Percentiles rank a stretch among this genome's conserved stretches.
Evolutionary conservation across 176 grass and related monocot species (phyloP).

Genomic region (Musa troglodytarum): DNA sequence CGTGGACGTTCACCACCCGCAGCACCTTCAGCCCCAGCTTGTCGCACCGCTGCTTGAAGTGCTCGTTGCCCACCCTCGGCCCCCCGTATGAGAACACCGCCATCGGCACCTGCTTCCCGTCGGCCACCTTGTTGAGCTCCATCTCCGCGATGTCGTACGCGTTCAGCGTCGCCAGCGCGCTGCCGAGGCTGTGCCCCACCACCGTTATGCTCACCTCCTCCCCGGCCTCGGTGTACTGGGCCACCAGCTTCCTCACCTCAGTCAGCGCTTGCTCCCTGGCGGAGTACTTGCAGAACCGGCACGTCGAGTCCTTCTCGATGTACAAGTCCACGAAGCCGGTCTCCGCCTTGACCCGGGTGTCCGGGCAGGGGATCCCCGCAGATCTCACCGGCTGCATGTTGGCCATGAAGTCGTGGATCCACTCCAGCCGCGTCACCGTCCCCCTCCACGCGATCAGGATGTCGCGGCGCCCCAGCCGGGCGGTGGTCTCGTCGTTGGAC

Average conservation of each 20-base stretch:
- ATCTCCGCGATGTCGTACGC: constrained; percentile 3
- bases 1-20: constrained; percentile 76
- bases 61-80: constrained; percentile 4
- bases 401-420: neutral
- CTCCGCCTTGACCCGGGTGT: neutral
- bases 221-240: neutral
- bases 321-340: neutral
- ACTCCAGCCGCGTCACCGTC: neutral
- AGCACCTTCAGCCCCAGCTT: constrained; percentile 62
- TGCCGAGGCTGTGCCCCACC: constrained; percentile 1
- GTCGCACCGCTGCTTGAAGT: neutral
- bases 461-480: neutral
- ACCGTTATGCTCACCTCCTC: constrained; percentile 10
- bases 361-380: neutral
- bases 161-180: constrained; percentile 1
- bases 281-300: no score
- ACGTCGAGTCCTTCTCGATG: neutral
- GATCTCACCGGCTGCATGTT: neutral
- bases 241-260: constrained; percentile 2
- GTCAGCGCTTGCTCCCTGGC: neutral
- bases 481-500: neutral
- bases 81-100: constrained; percentile 3
- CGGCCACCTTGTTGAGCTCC: neutral
- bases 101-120: neutral
- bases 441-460: constrained; percentile 1